Percentiles rank a stretch among this genome's conserved stretches.
These are phyloP conservation scores for Ogataea hybrid DNA, from an alignment of 1,139 yeast genomes.

Conservation along the genomic window DNA sequence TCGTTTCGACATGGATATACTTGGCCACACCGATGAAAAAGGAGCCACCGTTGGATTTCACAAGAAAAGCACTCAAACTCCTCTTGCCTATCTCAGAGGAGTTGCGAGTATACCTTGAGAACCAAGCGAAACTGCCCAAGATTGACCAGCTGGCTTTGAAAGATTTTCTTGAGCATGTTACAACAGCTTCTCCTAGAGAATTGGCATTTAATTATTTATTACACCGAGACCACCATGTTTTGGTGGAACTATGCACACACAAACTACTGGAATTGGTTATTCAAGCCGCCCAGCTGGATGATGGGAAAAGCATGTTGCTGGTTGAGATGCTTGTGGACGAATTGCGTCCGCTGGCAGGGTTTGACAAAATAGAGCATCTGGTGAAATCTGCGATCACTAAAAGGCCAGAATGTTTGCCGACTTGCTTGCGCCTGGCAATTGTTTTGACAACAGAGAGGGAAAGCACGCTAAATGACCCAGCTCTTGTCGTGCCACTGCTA, in stretches of 20 bases:
- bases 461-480: constrained; percentile 2
- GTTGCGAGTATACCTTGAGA: no score
- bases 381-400: constrained; percentile 3
- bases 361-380: neutral
- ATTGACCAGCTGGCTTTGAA: constrained; percentile 14
- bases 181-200: constrained; percentile 2
- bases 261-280: neutral
- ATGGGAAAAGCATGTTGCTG: neutral
- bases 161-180: constrained; percentile 15
- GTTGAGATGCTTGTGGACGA: neutral
- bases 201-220: constrained; percentile 8
- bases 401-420: neutral
- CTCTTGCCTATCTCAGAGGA: no score
- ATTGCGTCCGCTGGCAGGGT: neutral
- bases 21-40: neutral
- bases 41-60: neutral
- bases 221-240: neutral
- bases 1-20: neutral
- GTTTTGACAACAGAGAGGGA: constrained; percentile 10
- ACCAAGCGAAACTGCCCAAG: constrained; percentile 4
- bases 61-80: neutral
- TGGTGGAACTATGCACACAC: constrained; percentile 2
- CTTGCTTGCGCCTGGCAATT: constrained; percentile 15
- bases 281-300: neutral
- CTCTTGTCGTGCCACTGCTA: constrained; percentile 10